Evolutionary conservation across 129 eudicot genomes (phyloP).

Genomic region (Lonicera japonica): DNA sequence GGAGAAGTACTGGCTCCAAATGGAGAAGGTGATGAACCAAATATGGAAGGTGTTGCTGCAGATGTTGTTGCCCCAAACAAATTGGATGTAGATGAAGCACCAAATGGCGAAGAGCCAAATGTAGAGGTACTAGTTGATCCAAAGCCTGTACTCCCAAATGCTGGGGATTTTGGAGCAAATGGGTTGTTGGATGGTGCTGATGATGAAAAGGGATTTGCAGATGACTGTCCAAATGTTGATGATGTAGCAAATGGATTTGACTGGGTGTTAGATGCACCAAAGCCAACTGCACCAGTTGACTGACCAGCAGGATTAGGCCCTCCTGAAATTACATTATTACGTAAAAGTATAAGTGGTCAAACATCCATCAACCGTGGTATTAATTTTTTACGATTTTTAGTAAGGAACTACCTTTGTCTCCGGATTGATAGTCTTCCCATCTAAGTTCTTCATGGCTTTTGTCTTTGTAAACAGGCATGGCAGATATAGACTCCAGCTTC

Average conservation of each 20-base stretch:
- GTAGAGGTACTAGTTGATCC: conserved; percentile 23
- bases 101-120: conserved; percentile 31
- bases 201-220: conserved; percentile 69
- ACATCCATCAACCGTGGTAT: not conserved
- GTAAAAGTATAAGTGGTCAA: conserved; percentile 5
- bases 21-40: conserved; percentile 44
- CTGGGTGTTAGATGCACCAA: conserved; percentile 41
- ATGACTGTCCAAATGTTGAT: conserved; percentile 57
- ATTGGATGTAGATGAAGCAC: conserved; percentile 35
- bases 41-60: conserved; percentile 51
- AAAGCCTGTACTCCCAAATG: conserved; percentile 47
- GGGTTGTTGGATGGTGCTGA: conserved; percentile 64
- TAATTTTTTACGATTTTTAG: not conserved
- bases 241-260: conserved; percentile 55
- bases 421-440: conserved; percentile 95
- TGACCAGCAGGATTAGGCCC: conserved; percentile 89
- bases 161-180: conserved; percentile 61
- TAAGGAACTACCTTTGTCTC: conserved; percentile 69
- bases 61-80: conserved; percentile 64
- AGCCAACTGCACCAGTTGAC: conserved; percentile 34
- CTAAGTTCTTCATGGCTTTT: conserved; percentile 95
- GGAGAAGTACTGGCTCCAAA: conserved; percentile 51
- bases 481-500: conserved; percentile 85
- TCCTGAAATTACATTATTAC: conserved; percentile 34
- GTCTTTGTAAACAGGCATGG: conserved; percentile 89